A percentile compares a stretch with the other conserved stretches of the same genome.
Conservation (phyloP, 129 eudicot species). For the Scalesia atractyloides region DNA sequence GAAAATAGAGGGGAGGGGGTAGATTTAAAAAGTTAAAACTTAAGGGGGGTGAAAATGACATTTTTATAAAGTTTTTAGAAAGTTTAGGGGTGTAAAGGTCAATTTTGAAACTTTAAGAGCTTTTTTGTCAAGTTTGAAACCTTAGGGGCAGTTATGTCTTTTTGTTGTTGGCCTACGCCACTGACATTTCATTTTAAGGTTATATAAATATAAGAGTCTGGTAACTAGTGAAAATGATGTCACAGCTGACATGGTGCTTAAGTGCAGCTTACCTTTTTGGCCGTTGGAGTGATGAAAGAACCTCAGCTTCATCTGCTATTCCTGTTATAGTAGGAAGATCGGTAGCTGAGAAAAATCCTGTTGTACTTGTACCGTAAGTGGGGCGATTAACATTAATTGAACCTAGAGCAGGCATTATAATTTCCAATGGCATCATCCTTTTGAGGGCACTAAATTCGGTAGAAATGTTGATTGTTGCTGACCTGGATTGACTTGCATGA, state of each 20-base stretch:
- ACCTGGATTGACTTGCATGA: slow-evolving; percentile 86
- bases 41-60: too few species aligned
- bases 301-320: slow-evolving; percentile 98
- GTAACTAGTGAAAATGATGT: not conserved
- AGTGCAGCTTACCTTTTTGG: slow-evolving; percentile 75
- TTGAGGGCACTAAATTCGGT: slow-evolving; percentile 94
- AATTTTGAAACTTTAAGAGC: too few species aligned
- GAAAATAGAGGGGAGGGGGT: too few species aligned
- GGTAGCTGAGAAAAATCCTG: slow-evolving; percentile 60
- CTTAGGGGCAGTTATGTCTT: too few species aligned
- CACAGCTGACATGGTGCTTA: not conserved
- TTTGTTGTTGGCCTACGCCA: too few species aligned
- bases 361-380: slow-evolving; percentile 55
- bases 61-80: too few species aligned
- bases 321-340: slow-evolving; percentile 92
- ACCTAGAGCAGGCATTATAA: slow-evolving; percentile 89
- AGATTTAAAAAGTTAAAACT: too few species aligned
- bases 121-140: too few species aligned
- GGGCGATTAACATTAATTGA: slow-evolving; percentile 85
- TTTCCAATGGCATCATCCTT: slow-evolving; percentile 96
- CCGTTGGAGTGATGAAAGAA: slow-evolving; percentile 93
- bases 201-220: not conserved
- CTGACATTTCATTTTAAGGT: too few species aligned
- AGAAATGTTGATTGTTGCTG: slow-evolving; percentile 71
- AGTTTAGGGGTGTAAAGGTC: too few species aligned